Evolutionary conservation across 2,329 filamentous ascomycete species (phyloP).

Genomic region (Claviceps sp.): DNA sequence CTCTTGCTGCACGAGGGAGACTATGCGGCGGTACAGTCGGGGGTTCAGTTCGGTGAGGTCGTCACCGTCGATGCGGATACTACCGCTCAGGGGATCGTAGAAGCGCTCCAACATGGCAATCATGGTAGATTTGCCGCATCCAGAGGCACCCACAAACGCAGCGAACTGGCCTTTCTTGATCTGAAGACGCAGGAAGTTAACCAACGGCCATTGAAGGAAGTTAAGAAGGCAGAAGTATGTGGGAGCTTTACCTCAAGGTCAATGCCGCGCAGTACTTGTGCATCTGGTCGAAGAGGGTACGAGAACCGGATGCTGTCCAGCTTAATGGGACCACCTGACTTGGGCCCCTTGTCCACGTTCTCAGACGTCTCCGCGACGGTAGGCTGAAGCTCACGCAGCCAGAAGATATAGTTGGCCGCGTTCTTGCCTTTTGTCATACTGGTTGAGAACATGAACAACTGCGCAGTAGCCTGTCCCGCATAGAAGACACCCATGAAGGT

Average conservation of each 20-base stretch:
- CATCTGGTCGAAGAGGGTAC: slow-evolving; percentile 38
- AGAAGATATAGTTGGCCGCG: slow-evolving; percentile 37
- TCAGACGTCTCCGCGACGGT: slow-evolving; percentile 27
- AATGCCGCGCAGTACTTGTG: slow-evolving; percentile 29
- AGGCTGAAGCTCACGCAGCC: slow-evolving; percentile 29
- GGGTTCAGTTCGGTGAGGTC: slow-evolving; percentile 29
- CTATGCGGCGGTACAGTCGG: slow-evolving; percentile 35
- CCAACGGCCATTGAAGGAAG: too few species aligned
- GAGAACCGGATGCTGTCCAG: slow-evolving; percentile 47
- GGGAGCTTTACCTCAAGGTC: slow-evolving; percentile 18
- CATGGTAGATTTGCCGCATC: slow-evolving; percentile 49
- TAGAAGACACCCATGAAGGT: slow-evolving; percentile 38
- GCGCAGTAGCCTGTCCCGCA: slow-evolving; percentile 26
- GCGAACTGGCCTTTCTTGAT: slow-evolving; percentile 35
- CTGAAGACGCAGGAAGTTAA: slow-evolving; percentile 5
- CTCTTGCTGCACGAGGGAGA: slow-evolving; percentile 46
- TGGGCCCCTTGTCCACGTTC: slow-evolving; percentile 24
- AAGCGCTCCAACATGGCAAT: slow-evolving; percentile 37
- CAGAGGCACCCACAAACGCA: slow-evolving; percentile 41
- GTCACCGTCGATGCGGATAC: slow-evolving; percentile 31
- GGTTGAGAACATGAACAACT: slow-evolving; percentile 33
- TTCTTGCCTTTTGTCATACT: slow-evolving; percentile 38
- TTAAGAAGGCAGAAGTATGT: too few species aligned
- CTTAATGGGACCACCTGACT: slow-evolving; percentile 23
- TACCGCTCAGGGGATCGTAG: slow-evolving; percentile 30